Evolutionary conservation across 2,329 filamentous ascomycete species (phyloP).

Genomic region (Sphaerulina vaccinii): DNA sequence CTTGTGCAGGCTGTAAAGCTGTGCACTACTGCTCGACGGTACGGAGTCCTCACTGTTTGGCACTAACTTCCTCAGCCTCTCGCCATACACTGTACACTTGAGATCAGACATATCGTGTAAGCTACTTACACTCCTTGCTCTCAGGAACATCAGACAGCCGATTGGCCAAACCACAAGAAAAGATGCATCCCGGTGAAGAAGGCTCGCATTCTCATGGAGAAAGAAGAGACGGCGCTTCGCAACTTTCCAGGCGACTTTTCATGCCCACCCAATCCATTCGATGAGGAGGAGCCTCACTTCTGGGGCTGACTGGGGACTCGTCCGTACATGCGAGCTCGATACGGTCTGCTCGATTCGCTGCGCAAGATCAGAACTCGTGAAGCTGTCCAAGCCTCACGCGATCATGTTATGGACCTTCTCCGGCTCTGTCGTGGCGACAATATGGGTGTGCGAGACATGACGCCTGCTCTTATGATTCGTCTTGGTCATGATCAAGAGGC

Average conservation of each 20-base stretch:
- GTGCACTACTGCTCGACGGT: neutral
- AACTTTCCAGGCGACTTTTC: neutral
- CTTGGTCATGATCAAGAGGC: slow-evolving; percentile 13
- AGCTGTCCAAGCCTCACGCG: slow-evolving; percentile 1
- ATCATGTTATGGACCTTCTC: slow-evolving; percentile 1
- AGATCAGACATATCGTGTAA: no score
- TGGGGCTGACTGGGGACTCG: slow-evolving; percentile 10
- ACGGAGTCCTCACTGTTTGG: neutral
- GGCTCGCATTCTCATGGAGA: neutral
- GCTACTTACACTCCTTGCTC: no score
- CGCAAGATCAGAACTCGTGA: slow-evolving; percentile 5
- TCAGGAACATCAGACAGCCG: slow-evolving; percentile 1
- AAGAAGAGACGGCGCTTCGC: slow-evolving; percentile 1
- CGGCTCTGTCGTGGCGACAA: slow-evolving; percentile 14
- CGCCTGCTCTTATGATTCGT: slow-evolving; percentile 10
- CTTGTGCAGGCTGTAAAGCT: neutral
- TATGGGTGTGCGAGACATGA: slow-evolving; percentile 8
- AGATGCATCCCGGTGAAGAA: slow-evolving; percentile 2
- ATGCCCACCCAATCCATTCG: neutral
- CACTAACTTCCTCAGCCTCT: no score
- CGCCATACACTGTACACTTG: no score
- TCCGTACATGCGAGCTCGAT: slow-evolving; percentile 4
- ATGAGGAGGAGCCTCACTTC: slow-evolving; percentile 3
- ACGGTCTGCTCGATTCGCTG: neutral
- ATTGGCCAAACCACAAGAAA: neutral